These are phyloP conservation scores for Aspergillus vadensis DNA, from an alignment of 2,329 filamentous ascomycete species.

Conservation along the genomic window DNA sequence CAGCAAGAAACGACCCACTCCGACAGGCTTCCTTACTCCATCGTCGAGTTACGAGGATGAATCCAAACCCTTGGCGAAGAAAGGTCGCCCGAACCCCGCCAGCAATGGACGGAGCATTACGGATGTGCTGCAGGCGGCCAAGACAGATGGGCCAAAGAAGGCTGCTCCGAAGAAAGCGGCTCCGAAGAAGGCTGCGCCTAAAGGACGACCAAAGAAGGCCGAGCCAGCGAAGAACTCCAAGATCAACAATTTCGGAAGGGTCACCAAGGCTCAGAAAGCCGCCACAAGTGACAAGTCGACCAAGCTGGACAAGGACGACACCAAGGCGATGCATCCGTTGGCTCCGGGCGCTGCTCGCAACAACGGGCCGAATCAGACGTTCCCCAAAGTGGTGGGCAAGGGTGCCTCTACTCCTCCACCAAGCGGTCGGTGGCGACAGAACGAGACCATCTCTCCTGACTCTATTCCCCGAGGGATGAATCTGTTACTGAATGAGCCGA, in stretches of 20 bases:
- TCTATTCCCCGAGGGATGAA: conserved; percentile 30
- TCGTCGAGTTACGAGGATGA: conserved; percentile 45
- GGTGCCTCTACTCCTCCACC: conserved; percentile 17
- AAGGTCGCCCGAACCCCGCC: conserved; percentile 32
- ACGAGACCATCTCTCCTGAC: conserved; percentile 27
- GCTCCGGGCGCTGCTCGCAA: conserved; percentile 38
- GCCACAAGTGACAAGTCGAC: conserved; percentile 24
- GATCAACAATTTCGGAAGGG: conserved; percentile 37
- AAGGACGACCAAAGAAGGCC: conserved; percentile 28
- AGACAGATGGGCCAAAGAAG: conserved; percentile 20
- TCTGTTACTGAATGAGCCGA: conserved; percentile 21
- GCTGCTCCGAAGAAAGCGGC: conserved; percentile 26
- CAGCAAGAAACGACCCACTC: conserved; percentile 37
- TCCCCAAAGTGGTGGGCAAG: conserved; percentile 28
- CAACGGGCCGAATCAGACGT: conserved; percentile 35
- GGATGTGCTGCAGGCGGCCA: conserved; percentile 27
- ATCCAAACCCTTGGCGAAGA: conserved; percentile 19
- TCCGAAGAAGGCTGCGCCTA: conserved; percentile 26
- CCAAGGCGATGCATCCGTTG: conserved; percentile 40
- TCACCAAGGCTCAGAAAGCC: conserved; percentile 35
- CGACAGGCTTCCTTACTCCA: conserved; percentile 45
- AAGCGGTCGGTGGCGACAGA: conserved; percentile 16
- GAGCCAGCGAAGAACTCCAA: conserved; percentile 28
- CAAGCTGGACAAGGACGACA: conserved; percentile 30
- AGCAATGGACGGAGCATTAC: conserved; percentile 32